Base-by-base conservation (phyloP, 768 basidiomycete genomes). In the Megacollybia marginata region DNA sequence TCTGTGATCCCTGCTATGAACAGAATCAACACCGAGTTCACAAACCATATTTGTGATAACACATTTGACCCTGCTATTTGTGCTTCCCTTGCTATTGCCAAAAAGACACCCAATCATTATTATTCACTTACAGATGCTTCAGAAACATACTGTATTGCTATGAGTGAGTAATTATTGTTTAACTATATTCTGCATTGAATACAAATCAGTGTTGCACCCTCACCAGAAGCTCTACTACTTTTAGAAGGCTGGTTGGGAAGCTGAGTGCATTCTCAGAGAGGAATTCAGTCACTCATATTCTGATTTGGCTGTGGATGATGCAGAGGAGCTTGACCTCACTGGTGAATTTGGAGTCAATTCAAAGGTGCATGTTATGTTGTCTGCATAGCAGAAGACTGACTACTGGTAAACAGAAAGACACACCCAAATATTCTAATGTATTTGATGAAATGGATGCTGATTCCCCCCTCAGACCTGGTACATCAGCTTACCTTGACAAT, bases 171-270 rank as follows among this genome's bases (percentile, higher is more conserved):
- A 2, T 16, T 34, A 19, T n/a, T 33, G 15, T 18, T 5, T 33
- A 19, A 13, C 5, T 13, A 13, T 13, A 10, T 31, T 23, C 20
- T 8, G 13, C 42, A 8, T n/a, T 18, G 23, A 16, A 5, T 42
- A 15, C 34, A 18, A 32, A 33, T 2, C n/a, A 67, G 66, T 66
- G 9, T 53, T 67, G 1, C 65, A 67, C 47, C 64, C 66, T 4
- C 48, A 47, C 4, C 55, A 63, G 54, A 67, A 66, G 48, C 53
- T 68, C 0, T 33, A 47, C 10, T 68, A 68, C 50, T 68, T 66
- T 58, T 48, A 57, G 35, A 48, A 43, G 1, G 48, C 52, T 2
- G 33, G 51, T 8, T 66, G 66, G 65, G 51, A 54, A 11, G 33
- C 48, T 0, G 47, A 23, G 2, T 68, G 64, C 63, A 62, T 66